Conservation (phyloP, 2,329 filamentous ascomycete species). For the Aspergillus sp. region DNA sequence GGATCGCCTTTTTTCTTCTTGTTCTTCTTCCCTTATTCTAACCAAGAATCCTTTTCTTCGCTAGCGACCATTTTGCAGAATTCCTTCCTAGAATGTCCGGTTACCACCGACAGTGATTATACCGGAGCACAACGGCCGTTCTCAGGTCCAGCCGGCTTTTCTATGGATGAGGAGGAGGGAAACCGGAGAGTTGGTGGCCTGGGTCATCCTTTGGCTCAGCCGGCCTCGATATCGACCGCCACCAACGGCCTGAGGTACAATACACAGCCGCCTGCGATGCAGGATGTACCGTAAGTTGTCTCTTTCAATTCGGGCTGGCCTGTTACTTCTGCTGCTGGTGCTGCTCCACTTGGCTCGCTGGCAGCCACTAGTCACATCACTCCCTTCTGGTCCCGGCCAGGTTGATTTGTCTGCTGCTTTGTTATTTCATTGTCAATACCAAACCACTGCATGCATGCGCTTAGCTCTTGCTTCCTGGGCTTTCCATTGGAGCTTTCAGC, state of each 20-base stretch:
- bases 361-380: slow-evolving; percentile 26
- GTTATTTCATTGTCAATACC: slow-evolving; percentile 5
- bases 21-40: slow-evolving; percentile 15
- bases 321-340: slow-evolving; percentile 8
- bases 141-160: slow-evolving; percentile 28
- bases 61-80: slow-evolving; percentile 31
- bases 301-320: slow-evolving; percentile 35
- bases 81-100: slow-evolving; percentile 34
- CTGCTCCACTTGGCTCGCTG: slow-evolving; percentile 23
- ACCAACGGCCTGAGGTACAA: slow-evolving; percentile 49
- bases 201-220: slow-evolving; percentile 41
- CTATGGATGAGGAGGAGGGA: slow-evolving; percentile 42
- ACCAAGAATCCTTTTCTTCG: slow-evolving; percentile 13
- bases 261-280: slow-evolving; percentile 46
- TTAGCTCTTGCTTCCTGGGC: slow-evolving; percentile 8
- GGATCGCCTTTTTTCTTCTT: slow-evolving; percentile 7
- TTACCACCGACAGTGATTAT: slow-evolving; percentile 37
- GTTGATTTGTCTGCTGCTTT: background rate
- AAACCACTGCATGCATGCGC: slow-evolving; percentile 24
- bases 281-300: slow-evolving; percentile 53
- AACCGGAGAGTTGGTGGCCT: slow-evolving; percentile 48
- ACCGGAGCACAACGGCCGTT: slow-evolving; percentile 28
- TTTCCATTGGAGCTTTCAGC: slow-evolving; percentile 1
- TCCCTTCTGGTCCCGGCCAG: slow-evolving; percentile 19
- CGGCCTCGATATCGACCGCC: slow-evolving; percentile 39